Percentiles rank a stretch among this genome's conserved stretches.
These are phyloP conservation scores for Erucastrum elatum DNA, from an alignment of 345 rosid genomes.

Conservation along the genomic window DNA sequence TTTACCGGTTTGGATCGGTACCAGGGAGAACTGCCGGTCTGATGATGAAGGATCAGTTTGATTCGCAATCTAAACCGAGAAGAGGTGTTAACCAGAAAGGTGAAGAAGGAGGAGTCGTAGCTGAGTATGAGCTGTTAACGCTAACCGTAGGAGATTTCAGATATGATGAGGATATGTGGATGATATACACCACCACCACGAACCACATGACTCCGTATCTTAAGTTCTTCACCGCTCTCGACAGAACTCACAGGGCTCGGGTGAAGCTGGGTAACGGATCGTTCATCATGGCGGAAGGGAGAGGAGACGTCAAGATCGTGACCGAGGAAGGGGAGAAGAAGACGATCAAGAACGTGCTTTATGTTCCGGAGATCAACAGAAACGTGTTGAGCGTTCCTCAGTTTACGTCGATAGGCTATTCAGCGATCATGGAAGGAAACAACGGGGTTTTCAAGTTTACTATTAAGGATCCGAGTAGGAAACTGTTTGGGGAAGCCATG, in stretches of 20 bases:
- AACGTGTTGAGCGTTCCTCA: conserved; percentile 20
- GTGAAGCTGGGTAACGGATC: background rate
- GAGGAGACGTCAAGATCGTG: conserved; percentile 16
- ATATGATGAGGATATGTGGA: conserved; percentile 18
- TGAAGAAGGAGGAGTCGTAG: conserved; percentile 8
- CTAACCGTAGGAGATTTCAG: background rate
- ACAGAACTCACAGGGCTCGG: background rate
- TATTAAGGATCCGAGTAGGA: background rate
- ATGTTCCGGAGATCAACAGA: conserved; percentile 13
- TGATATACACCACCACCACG: background rate
- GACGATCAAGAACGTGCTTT: conserved; percentile 19
- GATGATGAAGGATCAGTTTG: background rate
- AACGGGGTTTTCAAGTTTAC: background rate
- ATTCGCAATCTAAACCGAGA: background rate
- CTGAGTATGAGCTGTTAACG: background rate
- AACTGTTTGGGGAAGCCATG: background rate
- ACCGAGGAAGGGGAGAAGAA: conserved; percentile 17
- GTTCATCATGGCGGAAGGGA: background rate
- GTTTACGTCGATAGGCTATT: background rate
- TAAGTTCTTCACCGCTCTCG: conserved; percentile 20
- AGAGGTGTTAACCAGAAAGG: background rate
- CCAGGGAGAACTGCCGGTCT: background rate
- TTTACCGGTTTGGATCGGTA: background rate
- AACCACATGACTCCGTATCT: conserved; percentile 27
- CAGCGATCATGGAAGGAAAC: background rate